Evolutionary conservation across 176 grass and related monocot species (phyloP).

Genomic region (Elymus sibiricus): DNA sequence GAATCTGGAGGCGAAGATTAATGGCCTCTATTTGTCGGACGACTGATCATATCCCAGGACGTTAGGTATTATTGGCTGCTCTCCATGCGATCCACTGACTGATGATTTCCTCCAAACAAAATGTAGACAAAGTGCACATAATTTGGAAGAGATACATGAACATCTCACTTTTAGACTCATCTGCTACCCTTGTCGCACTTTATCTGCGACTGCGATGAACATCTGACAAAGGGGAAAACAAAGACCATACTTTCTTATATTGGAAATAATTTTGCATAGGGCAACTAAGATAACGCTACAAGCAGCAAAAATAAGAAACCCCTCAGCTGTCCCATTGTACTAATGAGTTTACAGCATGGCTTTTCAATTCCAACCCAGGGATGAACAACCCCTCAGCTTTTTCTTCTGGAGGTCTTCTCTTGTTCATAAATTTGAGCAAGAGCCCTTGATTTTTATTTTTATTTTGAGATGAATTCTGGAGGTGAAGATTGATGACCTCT

Average conservation of each 20-base stretch:
- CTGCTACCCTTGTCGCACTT: too few relatives aligned
- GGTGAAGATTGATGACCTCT: too few relatives aligned
- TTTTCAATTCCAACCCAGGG: not conserved
- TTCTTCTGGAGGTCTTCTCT: too few relatives aligned
- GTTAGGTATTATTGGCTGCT: too few relatives aligned
- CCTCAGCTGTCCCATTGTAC: not conserved
- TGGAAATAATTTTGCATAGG: not conserved
- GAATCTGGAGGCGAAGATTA: not conserved
- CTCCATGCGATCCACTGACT: not conserved
- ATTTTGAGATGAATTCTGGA: too few relatives aligned
- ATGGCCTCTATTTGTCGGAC: not conserved
- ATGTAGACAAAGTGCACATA: not conserved
- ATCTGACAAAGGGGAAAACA: not conserved
- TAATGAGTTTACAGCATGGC: not conserved
- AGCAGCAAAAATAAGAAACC: not conserved
- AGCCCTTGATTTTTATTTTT: too few relatives aligned
- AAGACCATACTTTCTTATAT: too few relatives aligned
- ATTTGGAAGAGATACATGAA: constrained; percentile 11
- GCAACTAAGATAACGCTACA: not conserved
- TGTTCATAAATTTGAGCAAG: too few relatives aligned
- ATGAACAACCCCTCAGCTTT: not conserved
- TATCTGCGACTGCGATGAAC: not conserved
- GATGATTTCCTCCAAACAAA: not conserved
- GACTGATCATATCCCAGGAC: not conserved
- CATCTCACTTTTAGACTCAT: not conserved